These are phyloP conservation scores for Mucor plumbeus DNA, from an alignment of 371 early-diverging fungal genomes.

Conservation along the genomic window DNA sequence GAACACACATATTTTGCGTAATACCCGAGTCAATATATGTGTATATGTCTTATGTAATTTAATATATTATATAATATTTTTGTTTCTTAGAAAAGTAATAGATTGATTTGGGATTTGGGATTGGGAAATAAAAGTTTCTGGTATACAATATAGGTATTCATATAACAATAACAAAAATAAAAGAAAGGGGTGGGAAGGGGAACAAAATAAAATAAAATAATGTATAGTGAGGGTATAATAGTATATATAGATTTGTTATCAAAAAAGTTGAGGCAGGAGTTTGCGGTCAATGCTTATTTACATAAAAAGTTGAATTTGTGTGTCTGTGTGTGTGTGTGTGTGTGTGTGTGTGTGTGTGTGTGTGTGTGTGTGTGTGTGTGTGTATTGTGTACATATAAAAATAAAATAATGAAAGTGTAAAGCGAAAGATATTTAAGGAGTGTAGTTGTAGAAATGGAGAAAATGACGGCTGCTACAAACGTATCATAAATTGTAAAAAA, in stretches of 20 bases:
- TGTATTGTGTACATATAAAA: slow-evolving; percentile 1
- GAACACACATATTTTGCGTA: too few relatives aligned
- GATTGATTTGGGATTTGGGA: background rate
- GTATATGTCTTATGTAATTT: background rate
- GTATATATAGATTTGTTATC: background rate
- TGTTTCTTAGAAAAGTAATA: too few relatives aligned
- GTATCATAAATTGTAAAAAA: background rate
- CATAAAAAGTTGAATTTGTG: slow-evolving; percentile 13
- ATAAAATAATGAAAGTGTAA: background rate
- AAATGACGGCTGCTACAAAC: background rate
- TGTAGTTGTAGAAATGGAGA: background rate
- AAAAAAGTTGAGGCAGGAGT: background rate
- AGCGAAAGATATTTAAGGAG: background rate
- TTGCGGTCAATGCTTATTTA: slow-evolving; percentile 23
- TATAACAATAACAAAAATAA: slow-evolving; percentile 7
- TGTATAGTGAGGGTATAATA: slow-evolving; percentile 1
- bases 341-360: slow-evolving; percentile 6
- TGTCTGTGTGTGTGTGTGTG: slow-evolving; percentile 2
- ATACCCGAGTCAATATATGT: background rate
- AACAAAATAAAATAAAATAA: background rate
- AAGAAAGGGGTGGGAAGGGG: background rate
- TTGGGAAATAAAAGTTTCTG: background rate
- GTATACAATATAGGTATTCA: slow-evolving; percentile 8
- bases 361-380: slow-evolving; percentile 6
- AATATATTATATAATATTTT: too few relatives aligned